phyloP scores from a whole-genome alignment of 768 basidiomycete species.

The Auricularia cornea region DNA sequence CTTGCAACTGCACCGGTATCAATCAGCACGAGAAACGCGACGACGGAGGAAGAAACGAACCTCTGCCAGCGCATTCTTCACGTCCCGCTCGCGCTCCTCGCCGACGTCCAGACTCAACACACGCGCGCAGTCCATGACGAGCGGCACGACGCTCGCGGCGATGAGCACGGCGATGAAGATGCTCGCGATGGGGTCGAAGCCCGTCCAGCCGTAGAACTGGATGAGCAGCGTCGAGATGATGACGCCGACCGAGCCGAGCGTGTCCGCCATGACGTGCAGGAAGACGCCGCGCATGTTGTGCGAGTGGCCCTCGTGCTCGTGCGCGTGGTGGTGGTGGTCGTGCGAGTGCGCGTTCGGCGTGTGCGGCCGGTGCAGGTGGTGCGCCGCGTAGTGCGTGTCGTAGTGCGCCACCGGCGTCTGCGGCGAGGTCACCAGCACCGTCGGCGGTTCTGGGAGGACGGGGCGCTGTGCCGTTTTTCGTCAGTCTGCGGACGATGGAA shows the following conservation, averaged over 20 bases:
- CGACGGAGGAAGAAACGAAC: not conserved
- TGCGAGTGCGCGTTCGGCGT: slow-evolving; percentile 35
- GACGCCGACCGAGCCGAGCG: slow-evolving; percentile 93
- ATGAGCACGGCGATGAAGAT: slow-evolving; percentile 94
- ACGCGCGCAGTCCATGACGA: slow-evolving; percentile 88
- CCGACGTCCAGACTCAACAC: slow-evolving; percentile 82
- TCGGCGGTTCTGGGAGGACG: slow-evolving; percentile 1
- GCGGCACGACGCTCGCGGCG: slow-evolving; percentile 89
- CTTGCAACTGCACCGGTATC: slow-evolving; percentile 44
- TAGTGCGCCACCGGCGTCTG: slow-evolving; percentile 55
- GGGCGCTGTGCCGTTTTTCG: not conserved
- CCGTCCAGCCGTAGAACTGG: slow-evolving; percentile 95
- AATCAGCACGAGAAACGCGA: not conserved
- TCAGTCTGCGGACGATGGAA: not conserved
- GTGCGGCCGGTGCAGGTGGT: slow-evolving; percentile 21
- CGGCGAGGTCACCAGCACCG: slow-evolving; percentile 28
- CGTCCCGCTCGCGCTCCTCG: slow-evolving; percentile 16
- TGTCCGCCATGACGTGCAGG: slow-evolving; percentile 50
- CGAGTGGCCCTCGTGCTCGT: slow-evolving; percentile 63
- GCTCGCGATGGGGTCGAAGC: slow-evolving; percentile 96
- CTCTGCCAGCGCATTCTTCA: slow-evolving; percentile 67
- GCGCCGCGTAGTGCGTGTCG: slow-evolving; percentile 30
- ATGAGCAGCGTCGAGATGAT: slow-evolving; percentile 96
- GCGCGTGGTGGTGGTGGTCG: slow-evolving; percentile 44
- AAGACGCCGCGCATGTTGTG: slow-evolving; percentile 89